Percentiles rank a stretch among this genome's conserved stretches.
phyloP scores from a whole-genome alignment of 441 rosid genomes.

The Pelargonium australe region DNA sequence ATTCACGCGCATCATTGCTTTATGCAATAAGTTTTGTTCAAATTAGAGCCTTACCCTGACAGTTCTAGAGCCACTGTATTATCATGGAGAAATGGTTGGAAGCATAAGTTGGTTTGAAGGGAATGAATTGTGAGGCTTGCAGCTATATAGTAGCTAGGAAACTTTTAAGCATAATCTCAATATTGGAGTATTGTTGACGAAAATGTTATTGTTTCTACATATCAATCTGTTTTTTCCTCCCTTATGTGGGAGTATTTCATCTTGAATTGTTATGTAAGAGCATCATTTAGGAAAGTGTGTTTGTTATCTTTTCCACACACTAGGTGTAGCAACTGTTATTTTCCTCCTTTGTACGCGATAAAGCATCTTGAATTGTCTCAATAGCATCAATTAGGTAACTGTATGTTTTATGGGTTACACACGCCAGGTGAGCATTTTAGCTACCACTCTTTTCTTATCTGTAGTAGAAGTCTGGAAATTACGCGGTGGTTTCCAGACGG shows the following conservation, averaged over 20 bases:
- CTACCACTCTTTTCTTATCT: too few species aligned
- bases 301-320: too few species aligned
- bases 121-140: background rate
- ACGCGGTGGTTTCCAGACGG: too few species aligned
- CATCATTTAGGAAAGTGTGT: background rate
- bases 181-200: background rate
- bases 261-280: background rate
- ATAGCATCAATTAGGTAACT: too few species aligned
- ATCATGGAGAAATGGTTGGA: background rate
- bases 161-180: background rate
- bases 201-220: too few species aligned
- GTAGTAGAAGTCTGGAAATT: too few species aligned
- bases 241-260: background rate
- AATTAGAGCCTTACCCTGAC: background rate
- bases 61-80: background rate
- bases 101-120: background rate
- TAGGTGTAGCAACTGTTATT: background rate
- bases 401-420: too few species aligned
- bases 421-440: too few species aligned
- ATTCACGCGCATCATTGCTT: too few species aligned
- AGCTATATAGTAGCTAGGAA: background rate
- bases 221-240: background rate
- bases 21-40: too few species aligned
- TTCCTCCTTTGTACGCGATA: background rate
- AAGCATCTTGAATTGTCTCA: background rate